A percentile compares a stretch with the other conserved stretches of the same genome.
Conservation (phyloP, 1,139 yeast genomes). For the Scheffersomyces segobiensis region DNA sequence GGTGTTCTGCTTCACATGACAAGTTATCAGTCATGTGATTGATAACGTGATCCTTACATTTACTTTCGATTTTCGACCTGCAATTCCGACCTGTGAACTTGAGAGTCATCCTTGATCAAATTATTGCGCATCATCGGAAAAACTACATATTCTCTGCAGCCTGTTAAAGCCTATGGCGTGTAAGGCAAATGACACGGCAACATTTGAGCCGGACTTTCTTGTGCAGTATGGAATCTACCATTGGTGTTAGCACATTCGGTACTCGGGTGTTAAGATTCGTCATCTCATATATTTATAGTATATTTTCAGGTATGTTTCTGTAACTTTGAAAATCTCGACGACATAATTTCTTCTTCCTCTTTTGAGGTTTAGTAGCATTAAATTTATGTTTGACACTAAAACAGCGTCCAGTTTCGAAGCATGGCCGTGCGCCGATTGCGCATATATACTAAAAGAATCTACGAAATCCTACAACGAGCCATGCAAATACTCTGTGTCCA, state of each 20-base stretch:
- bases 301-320: not conserved
- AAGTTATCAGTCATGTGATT: not conserved
- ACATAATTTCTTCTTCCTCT: not conserved
- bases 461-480: slow-evolving; percentile 12
- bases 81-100: not conserved
- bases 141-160: not conserved
- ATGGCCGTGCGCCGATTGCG: slow-evolving; percentile 20
- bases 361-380: no score
- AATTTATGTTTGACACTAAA: not conserved
- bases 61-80: not conserved
- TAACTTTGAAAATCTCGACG: not conserved
- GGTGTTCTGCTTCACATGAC: not conserved
- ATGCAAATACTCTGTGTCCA: slow-evolving; percentile 37
- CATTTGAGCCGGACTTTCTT: not conserved
- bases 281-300: not conserved
- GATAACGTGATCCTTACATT: slow-evolving; percentile 2
- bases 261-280: not conserved
- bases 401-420: not conserved
- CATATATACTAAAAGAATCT: slow-evolving; percentile 5
- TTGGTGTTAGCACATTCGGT: not conserved
- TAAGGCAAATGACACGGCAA: not conserved
- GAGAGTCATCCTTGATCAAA: no score
- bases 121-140: not conserved
- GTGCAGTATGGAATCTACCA: not conserved
- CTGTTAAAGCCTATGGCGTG: not conserved